Conservation (phyloP, 306 rosid species). For the Pyrus pyrifolia region DNA sequence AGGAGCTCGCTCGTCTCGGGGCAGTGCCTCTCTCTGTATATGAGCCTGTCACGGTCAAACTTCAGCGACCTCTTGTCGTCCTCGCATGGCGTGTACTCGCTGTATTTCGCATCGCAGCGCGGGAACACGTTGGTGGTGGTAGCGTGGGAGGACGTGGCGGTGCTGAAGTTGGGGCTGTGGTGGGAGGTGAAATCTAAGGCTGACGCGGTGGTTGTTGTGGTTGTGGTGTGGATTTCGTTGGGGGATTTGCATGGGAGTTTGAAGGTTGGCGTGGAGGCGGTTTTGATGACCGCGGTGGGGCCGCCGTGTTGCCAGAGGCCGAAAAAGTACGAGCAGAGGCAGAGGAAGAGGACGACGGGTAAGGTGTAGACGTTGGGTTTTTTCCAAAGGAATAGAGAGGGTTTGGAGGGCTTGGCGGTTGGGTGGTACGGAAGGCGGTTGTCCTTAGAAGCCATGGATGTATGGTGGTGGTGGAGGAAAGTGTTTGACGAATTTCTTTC, state of each 20-base stretch:
- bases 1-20: slow-evolving; percentile 33
- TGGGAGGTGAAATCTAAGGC: slow-evolving; percentile 41
- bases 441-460: slow-evolving; percentile 14
- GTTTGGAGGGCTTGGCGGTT: slow-evolving; percentile 40
- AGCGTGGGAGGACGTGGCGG: neutral
- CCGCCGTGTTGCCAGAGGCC: slow-evolving; percentile 39
- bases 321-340: slow-evolving; percentile 41
- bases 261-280: neutral
- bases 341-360: slow-evolving; percentile 46
- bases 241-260: slow-evolving; percentile 5
- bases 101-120: slow-evolving; percentile 29
- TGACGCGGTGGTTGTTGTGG: neutral
- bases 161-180: slow-evolving; percentile 23
- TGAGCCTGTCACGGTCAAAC: slow-evolving; percentile 36
- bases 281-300: neutral
- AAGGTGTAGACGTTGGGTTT: slow-evolving; percentile 38
- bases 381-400: slow-evolving; percentile 15
- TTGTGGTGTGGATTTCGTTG: neutral
- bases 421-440: slow-evolving; percentile 32
- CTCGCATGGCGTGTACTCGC: slow-evolving; percentile 87
- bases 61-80: slow-evolving; percentile 45
- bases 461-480: neutral
- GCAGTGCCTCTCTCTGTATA: slow-evolving; percentile 77
- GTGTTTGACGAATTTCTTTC: neutral
- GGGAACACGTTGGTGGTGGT: slow-evolving; percentile 8